These are phyloP conservation scores for Seiridium unicorne DNA, from an alignment of 2,329 filamentous ascomycete genomes.

Conservation along the genomic window DNA sequence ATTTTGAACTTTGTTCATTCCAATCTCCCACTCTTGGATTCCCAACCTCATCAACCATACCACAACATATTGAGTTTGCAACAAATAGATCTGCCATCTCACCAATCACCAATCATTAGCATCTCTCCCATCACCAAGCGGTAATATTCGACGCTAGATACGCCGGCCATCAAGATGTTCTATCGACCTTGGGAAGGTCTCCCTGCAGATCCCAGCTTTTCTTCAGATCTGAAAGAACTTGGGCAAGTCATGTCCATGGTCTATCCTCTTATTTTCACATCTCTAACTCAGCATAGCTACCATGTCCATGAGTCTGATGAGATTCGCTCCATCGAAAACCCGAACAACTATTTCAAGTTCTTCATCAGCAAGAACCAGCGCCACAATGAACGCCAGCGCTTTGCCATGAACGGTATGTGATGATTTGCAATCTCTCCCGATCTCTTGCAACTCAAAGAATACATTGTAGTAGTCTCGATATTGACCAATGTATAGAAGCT, in stretches of 20 bases:
- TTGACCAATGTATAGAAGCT: slow-evolving; percentile 47
- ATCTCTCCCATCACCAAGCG: neutral
- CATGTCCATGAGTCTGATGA: slow-evolving; percentile 76
- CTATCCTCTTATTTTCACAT: neutral
- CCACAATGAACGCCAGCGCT: slow-evolving; percentile 73
- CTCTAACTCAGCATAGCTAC: slow-evolving; percentile 52
- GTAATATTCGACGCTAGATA: neutral
- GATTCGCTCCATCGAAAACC: slow-evolving; percentile 67
- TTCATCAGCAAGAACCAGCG: slow-evolving; percentile 71
- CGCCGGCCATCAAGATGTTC: slow-evolving; percentile 62
- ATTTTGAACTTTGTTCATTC: neutral
- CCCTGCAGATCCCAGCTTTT: slow-evolving; percentile 68
- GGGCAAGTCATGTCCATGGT: slow-evolving; percentile 55
- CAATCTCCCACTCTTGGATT: neutral
- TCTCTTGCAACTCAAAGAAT: too few relatives aligned
- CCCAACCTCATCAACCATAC: neutral
- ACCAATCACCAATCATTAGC: neutral
- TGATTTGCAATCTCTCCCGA: too few relatives aligned
- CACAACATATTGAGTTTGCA: neutral
- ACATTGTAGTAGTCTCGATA: neutral
- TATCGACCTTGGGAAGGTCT: slow-evolving; percentile 66
- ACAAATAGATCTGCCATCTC: too few relatives aligned
- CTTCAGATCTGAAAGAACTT: slow-evolving; percentile 64
- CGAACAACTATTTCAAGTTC: slow-evolving; percentile 71
- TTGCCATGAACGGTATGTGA: slow-evolving; percentile 67